Conservation (phyloP, 768 basidiomycete species). For the Tulasnella sp. region DNA sequence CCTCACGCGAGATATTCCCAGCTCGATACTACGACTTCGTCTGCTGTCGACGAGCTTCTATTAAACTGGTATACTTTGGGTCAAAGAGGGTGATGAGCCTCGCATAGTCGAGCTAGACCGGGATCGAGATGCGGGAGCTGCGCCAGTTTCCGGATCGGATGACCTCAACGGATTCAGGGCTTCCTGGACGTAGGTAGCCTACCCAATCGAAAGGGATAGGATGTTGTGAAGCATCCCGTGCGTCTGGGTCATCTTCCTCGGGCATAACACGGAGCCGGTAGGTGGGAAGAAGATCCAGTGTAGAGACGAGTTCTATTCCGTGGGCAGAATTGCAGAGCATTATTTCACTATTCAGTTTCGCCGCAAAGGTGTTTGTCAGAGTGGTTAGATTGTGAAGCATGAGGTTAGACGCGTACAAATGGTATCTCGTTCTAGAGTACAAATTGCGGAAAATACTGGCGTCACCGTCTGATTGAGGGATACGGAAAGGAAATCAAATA, state of each 20-base stretch:
- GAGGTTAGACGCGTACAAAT: neutral
- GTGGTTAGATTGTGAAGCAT: too few relatives aligned
- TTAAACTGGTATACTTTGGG: conserved; percentile 11
- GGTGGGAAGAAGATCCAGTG: neutral
- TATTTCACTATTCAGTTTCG: too few relatives aligned
- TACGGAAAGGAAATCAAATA: too few relatives aligned
- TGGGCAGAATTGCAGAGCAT: conserved; percentile 1
- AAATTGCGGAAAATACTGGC: too few relatives aligned
- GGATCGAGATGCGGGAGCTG: neutral
- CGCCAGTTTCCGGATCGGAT: conserved; percentile 13
- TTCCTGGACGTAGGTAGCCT: neutral
- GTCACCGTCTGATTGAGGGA: too few relatives aligned
- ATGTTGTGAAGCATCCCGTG: too few relatives aligned
- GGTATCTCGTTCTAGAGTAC: neutral
- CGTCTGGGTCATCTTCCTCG: neutral
- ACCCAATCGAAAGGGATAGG: conserved; percentile 4
- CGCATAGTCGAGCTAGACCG: conserved; percentile 5
- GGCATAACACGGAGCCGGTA: neutral
- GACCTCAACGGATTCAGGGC: neutral
- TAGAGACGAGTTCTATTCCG: neutral
- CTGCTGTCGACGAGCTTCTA: neutral
- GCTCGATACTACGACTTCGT: neutral
- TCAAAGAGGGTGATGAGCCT: conserved; percentile 4
- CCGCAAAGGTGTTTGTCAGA: too few relatives aligned
- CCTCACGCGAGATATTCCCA: conserved; percentile 2